Evolutionary conservation across 2,329 filamentous ascomycete genomes (phyloP).

Genomic region (Elsinoe australis): DNA sequence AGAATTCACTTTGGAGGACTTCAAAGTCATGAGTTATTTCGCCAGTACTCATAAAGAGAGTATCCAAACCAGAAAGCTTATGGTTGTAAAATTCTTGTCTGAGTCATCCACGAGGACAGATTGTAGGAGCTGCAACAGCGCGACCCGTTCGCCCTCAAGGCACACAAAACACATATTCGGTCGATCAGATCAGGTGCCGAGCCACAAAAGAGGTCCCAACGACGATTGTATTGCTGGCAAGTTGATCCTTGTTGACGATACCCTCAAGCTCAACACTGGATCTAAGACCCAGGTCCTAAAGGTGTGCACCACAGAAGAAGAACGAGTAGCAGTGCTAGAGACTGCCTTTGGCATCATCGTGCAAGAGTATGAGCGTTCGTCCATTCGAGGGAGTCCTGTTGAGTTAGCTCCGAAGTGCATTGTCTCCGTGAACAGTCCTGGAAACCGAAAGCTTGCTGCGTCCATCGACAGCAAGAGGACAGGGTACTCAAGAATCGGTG

Average conservation of each 20-base stretch:
- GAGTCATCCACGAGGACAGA: background rate
- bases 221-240: constrained; percentile 39
- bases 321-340: constrained; percentile 38
- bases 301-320: constrained; percentile 35
- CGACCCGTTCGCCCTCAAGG: no score
- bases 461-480: no score
- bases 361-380: background rate
- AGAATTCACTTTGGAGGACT: constrained; percentile 57
- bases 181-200: background rate
- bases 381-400: constrained; percentile 2
- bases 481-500: no score
- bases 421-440: background rate
- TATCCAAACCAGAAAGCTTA: constrained; percentile 10
- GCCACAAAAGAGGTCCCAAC: constrained; percentile 38
- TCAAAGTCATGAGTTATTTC: constrained; percentile 52
- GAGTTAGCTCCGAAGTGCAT: background rate
- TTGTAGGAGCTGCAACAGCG: background rate
- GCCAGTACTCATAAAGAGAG: constrained; percentile 37
- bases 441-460: no score
- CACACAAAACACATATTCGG: no score
- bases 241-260: constrained; percentile 43
- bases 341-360: constrained; percentile 37
- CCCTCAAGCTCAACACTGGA: constrained; percentile 39
- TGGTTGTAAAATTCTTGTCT: constrained; percentile 7
- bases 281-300: constrained; percentile 37